A percentile compares a stretch with the other conserved stretches of the same genome.
These are phyloP conservation scores for Wickerhamiella azymoides DNA, from an alignment of 805 yeast genomes.

Conservation along the genomic window DNA sequence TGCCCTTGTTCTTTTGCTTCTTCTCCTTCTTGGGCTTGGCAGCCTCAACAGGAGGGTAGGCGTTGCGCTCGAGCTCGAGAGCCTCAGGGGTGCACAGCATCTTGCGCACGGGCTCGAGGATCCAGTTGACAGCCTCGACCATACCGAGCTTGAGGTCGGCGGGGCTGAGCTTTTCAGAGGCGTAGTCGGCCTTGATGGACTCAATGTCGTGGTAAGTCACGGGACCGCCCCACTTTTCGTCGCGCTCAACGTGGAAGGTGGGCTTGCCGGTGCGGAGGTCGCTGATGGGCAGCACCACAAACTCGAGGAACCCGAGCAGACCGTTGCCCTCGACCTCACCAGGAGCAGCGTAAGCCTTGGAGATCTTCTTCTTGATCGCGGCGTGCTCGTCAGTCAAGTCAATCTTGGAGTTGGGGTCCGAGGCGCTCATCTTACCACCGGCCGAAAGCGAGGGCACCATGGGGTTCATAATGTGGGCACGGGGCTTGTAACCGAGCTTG, in stretches of 20 bases:
- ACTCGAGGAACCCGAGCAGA: conserved; percentile 68
- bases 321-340: conserved; percentile 90
- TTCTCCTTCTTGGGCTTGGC: conserved; percentile 53
- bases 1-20: conserved; percentile 62
- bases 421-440: conserved; percentile 97
- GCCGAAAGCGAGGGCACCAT: conserved; percentile 97
- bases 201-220: conserved; percentile 56
- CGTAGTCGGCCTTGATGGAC: conserved; percentile 57
- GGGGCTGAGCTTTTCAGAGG: conserved; percentile 65
- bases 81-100: conserved; percentile 56
- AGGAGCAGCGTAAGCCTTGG: conserved; percentile 89
- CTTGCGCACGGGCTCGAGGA: conserved; percentile 74
- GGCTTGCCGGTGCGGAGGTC: conserved; percentile 50
- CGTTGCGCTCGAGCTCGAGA: conserved; percentile 58
- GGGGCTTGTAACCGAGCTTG: conserved; percentile 79
- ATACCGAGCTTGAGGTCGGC: conserved; percentile 91
- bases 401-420: conserved; percentile 95
- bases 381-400: conserved; percentile 86
- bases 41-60: conserved; percentile 65
- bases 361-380: conserved; percentile 75
- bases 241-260: conserved; percentile 67
- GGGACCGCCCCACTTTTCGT: conserved; percentile 95
- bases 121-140: conserved; percentile 62
- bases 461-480: conserved; percentile 97
- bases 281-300: conserved; percentile 74